A percentile compares a stretch with the other conserved stretches of the same genome.
Conservation (phyloP, 2,329 filamentous ascomycete genomes). For the Hymenoscyphus linearis region DNA sequence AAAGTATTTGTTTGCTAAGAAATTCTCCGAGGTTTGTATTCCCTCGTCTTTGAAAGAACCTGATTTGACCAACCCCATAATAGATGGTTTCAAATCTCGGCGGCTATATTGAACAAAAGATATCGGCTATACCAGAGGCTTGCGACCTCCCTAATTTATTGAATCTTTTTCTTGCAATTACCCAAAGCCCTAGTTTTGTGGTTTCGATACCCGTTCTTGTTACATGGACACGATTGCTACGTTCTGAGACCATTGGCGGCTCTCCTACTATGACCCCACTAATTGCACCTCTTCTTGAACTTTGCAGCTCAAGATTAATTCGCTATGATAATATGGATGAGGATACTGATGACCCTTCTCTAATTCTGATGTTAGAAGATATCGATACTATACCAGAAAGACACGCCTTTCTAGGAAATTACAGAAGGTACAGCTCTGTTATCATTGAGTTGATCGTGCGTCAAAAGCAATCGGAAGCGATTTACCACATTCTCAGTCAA, state of each 20-base stretch:
- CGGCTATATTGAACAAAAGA: slow-evolving; percentile 76
- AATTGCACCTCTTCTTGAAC: slow-evolving; percentile 72
- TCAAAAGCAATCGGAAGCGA: slow-evolving; percentile 75
- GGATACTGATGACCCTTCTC: slow-evolving; percentile 72
- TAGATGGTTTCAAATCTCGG: slow-evolving; percentile 82
- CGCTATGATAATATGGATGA: slow-evolving; percentile 84
- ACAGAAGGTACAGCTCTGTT: slow-evolving; percentile 81
- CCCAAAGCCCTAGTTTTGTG: slow-evolving; percentile 80
- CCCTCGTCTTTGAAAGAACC: neutral
- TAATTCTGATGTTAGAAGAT: slow-evolving; percentile 82
- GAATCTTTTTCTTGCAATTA: slow-evolving; percentile 70
- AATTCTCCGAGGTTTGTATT: slow-evolving; percentile 73
- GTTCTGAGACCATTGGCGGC: slow-evolving; percentile 63
- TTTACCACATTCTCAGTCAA: slow-evolving; percentile 78
- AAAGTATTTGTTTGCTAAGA: slow-evolving; percentile 89
- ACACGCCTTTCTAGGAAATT: slow-evolving; percentile 93
- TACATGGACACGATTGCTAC: slow-evolving; percentile 79
- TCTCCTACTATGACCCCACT: slow-evolving; percentile 55
- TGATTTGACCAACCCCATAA: slow-evolving; percentile 9
- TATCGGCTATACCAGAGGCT: slow-evolving; percentile 56
- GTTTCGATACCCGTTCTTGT: slow-evolving; percentile 91
- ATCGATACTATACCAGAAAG: slow-evolving; percentile 92
- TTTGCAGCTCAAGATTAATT: slow-evolving; percentile 76
- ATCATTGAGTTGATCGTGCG: slow-evolving; percentile 84
- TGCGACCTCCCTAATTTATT: slow-evolving; percentile 71